Percentiles rank a stretch among this genome's conserved stretches.
phyloP scores from a whole-genome alignment of 805 yeast species.

The Candida lessepsii region DNA sequence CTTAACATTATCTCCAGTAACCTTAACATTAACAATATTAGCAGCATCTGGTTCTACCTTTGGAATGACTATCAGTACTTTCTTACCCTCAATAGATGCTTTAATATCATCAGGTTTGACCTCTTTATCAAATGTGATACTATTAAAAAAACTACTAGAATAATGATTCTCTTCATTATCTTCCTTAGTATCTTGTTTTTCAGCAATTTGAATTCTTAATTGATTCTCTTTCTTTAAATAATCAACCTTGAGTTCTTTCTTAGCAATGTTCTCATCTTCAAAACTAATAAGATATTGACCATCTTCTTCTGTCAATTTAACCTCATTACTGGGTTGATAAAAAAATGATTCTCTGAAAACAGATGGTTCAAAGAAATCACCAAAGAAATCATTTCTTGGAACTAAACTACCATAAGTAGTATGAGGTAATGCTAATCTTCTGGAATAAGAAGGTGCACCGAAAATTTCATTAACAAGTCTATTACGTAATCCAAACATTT shows the following conservation, averaged over 20 bases:
- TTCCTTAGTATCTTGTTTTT: constrained; percentile 15
- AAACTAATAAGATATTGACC: constrained; percentile 23
- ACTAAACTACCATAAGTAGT: constrained; percentile 6
- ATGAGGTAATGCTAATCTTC: constrained; percentile 11
- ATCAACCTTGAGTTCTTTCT: constrained; percentile 22
- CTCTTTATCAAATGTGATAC: constrained; percentile 20
- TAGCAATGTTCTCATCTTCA: constrained; percentile 14
- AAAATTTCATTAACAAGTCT: constrained; percentile 10
- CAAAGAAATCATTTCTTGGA: constrained; percentile 10
- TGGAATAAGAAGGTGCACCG: constrained; percentile 4
- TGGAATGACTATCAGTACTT: constrained; percentile 20
- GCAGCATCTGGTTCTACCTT: constrained; percentile 14
- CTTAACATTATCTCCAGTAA: constrained; percentile 8
- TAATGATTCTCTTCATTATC: constrained; percentile 9
- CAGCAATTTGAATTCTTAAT: constrained; percentile 14
- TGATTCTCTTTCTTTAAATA: constrained; percentile 22
- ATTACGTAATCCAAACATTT: constrained; percentile 11
- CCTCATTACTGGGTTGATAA: constrained; percentile 11
- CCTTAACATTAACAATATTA: constrained; percentile 9
- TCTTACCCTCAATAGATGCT: constrained; percentile 20
- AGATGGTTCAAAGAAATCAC: constrained; percentile 11
- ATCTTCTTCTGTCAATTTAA: constrained; percentile 21
- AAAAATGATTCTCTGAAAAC: constrained; percentile 11
- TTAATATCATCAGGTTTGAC: constrained; percentile 20
- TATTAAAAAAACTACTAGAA: constrained; percentile 17